These are phyloP conservation scores for Cladosporium sp. DNA, from an alignment of 2,329 filamentous ascomycete genomes.

Conservation along the genomic window DNA sequence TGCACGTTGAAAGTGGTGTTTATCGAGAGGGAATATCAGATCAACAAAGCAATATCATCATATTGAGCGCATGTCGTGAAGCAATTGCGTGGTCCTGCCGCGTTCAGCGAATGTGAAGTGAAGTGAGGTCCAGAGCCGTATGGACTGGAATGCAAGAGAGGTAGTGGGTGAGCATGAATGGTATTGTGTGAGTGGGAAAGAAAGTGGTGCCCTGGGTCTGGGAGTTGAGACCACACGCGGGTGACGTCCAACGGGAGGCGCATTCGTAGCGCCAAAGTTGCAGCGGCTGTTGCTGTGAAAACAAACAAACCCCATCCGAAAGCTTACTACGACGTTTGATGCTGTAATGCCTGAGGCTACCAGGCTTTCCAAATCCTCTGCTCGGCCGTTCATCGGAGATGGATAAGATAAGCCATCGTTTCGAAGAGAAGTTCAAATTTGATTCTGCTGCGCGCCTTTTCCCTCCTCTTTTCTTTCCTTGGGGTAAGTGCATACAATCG, in stretches of 20 bases:
- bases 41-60: constrained; percentile 2
- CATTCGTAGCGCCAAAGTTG: neutral
- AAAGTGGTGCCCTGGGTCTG: neutral
- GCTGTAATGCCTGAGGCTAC: too few relatives aligned
- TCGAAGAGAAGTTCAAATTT: constrained; percentile 9
- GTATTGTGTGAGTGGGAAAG: too few relatives aligned
- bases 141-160: neutral
- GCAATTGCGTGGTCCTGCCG: constrained; percentile 5
- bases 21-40: neutral
- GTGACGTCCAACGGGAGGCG: neutral
- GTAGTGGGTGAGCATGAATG: neutral
- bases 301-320: neutral
- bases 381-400: constrained; percentile 3
- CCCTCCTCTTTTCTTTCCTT: constrained; percentile 41
- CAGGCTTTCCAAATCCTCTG: too few relatives aligned
- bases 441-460: constrained; percentile 11
- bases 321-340: neutral
- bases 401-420: constrained; percentile 8
- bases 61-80: neutral
- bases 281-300: constrained; percentile 1
- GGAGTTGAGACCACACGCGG: neutral
- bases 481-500: constrained; percentile 39
- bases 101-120: constrained; percentile 7
- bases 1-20: neutral
- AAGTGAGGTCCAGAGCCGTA: constrained; percentile 1